Evolutionary conservation across 2,329 filamentous ascomycete species (phyloP), one percentile per base, ranked within the genome.

Genomic region (Penicillium sp.): DNA sequence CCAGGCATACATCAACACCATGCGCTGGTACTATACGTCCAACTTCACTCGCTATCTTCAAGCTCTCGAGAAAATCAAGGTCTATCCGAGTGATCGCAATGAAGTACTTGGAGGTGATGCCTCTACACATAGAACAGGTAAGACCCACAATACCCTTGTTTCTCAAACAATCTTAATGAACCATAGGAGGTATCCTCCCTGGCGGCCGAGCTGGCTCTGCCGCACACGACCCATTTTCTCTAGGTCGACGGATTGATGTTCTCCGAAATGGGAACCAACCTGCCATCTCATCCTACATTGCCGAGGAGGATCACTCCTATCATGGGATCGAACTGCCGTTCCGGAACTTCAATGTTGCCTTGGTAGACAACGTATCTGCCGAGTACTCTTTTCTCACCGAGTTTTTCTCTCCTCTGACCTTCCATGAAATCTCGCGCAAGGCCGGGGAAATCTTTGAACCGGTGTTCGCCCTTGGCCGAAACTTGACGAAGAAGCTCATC

Each of bases 11-110:
- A 88, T 96, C 78, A 96, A 97, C 73, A 99, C 96, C 0, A 99
- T 99, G 91, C 87, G 92, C 52, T 99, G 95, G 95, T 99, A 99
- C 71, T 98, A 98, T 71, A 78, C 89, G 52, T 95, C 90, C 63
- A 91, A 97, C 72, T 99, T 99, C 71, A 87, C 85, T 3, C 87
- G 93, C 33, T 99, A 99, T 73, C 87, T 90, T 62, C 87, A 88
- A 65, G 88, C 95, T 0, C 81, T 99, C 6, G 88, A 89, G 54
- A 96, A 91, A 73, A 82, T 99, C 58, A 93, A 90, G 68, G 75
- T 98, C 3, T 92, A 97, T 69, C 75, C 82, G 4, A 81, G 96
- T 57, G 93, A 97, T 69, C 92, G 89, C 70, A 87, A 88, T 63
- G 92, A 97, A 69, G 84, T 91, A 0, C 80, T 99, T 4, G 92